Base-by-base conservation (phyloP, 768 basidiomycete genomes). In the Amanita brunnescens region DNA sequence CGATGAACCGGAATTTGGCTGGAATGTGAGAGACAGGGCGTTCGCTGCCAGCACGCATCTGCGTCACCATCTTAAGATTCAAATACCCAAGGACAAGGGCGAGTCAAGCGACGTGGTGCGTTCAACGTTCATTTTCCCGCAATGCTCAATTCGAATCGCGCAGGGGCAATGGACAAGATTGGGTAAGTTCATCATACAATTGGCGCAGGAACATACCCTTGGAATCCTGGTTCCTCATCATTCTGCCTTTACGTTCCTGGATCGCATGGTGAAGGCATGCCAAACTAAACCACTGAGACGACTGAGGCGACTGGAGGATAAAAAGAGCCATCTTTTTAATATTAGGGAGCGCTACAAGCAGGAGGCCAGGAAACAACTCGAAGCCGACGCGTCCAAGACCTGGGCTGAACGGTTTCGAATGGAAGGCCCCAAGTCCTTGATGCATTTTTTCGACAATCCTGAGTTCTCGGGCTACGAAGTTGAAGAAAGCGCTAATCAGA, bases 1-100 rank as follows among this genome's bases (percentile, higher is more conserved):
- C 35, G 39, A 45, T 2, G 57, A 64, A 40, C 52, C 61, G n/a
- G 61, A 61, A 40, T 32, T 50, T 21, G 60, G 56, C 14, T 64
- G 59, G 60, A 45, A 41, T 4, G 47, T 56, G 5, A 56, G 59
- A 9, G 37, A 32, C 32, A 37, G 37, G 12, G 63, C 63, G 2
- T n/a, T 61, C 7, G 18, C 50, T 20, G 53, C 58, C 1, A 55
- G 54, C 16, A 16, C 44, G 6, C 14, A 44, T 2, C 40, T 64
- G 21, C 38, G 34, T n/a, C 20, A 41, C 18, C 24, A 50, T 24
- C 51, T 58, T 12, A 54, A 52, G 38, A 35, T n/a, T 1, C 38
- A 20, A 2, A 37, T 63, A 26, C 51, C 54, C n/a, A 23, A 10
- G 13, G 18, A 47, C 20, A 29, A 29, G 3, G 5, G 1, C 14